Base-by-base conservation (phyloP, 2,329 filamentous ascomycete species). In the Xylaria sp. region DNA sequence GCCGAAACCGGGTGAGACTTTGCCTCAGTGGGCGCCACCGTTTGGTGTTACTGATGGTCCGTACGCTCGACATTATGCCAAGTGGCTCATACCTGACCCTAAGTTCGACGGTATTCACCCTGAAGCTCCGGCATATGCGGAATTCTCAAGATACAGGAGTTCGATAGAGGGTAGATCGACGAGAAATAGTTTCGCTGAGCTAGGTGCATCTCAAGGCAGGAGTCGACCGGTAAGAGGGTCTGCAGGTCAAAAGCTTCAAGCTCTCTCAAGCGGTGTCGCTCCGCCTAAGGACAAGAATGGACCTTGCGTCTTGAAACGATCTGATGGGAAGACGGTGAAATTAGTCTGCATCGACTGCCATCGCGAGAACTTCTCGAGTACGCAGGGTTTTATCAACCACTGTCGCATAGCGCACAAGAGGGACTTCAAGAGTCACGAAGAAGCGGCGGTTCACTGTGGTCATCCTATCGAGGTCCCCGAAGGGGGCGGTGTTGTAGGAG, bases 301-400 rank as follows among this genome's bases (percentile, higher is more conserved):
- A 4, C 91, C 92, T 52, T 91, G 92, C 72, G 81, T 94, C 61
- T 81, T 96, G 69, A 92, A 91, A 74, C 88, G 92, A 65, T 87
- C 89, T 49, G 92, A 97, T 73, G 90, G 90, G 51, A 82, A 90
- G 68, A 86, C 88, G 60, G 93, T 97, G 60, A 95, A 96, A 74
- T 82, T 97, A 44, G 88, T 96, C 59, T 99, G 94, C 77, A 75
- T 90, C 54, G 89, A 94, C 71, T 97, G 94, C 73, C 82, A 91
- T 45, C 84, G 93, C 60, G 90, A 91, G 70, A 91, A 97, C 71
- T 97, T 97, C 69, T 92, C 89, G 51, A 97, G 92, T 75, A 95
- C 92, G 0, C 94, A 97, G 72, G 94, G 94, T n/a, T 97, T 97
- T 74, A 94, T 99, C 76, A 99, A 99, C 69, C 94, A 99, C 70